Percentiles rank a stretch among this genome's conserved stretches.
phyloP scores from a whole-genome alignment of 306 rosid species.

The Chamaecrista fasciculata region DNA sequence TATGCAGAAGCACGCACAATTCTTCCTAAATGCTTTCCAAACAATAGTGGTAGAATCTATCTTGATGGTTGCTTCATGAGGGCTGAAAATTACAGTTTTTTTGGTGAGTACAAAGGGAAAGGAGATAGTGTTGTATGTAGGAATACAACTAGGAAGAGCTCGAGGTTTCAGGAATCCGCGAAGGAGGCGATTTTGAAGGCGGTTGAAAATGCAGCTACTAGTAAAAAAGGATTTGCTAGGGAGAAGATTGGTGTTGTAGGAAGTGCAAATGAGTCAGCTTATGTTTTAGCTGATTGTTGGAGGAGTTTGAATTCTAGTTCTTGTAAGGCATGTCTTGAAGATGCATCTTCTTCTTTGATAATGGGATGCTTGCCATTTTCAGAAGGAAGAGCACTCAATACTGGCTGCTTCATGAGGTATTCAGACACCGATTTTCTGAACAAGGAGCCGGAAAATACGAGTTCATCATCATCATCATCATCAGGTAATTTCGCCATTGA shows the following conservation, averaged over 20 bases:
- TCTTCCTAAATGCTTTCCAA: constrained; percentile 82
- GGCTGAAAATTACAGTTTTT: constrained; percentile 74
- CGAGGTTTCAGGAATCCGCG: constrained; percentile 42
- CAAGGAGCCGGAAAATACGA: constrained; percentile 38
- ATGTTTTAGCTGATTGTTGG: constrained; percentile 88
- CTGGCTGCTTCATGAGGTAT: constrained; percentile 95
- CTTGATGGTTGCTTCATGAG: constrained; percentile 98
- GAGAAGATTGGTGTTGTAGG: constrained; percentile 39
- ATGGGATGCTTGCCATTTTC: constrained; percentile 72
- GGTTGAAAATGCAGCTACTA: constrained; percentile 44
- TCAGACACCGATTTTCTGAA: constrained; percentile 77
- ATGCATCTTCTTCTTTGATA: constrained; percentile 61
- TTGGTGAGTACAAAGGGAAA: constrained; percentile 52
- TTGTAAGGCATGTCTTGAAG: constrained; percentile 71
- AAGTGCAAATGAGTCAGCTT: constrained; percentile 49
- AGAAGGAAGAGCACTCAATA: constrained; percentile 72
- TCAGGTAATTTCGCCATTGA: too few species aligned
- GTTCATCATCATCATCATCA: constrained; percentile 42
- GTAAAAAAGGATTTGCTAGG: constrained; percentile 52
- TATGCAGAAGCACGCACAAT: constrained; percentile 81
- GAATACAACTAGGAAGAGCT: constrained; percentile 48
- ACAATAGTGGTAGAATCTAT: constrained; percentile 64
- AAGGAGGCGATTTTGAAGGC: constrained; percentile 49
- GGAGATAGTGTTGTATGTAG: constrained; percentile 60
- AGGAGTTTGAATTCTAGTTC: constrained; percentile 58